Evolutionary conservation across 352 stramenopile species (phyloP).

Genomic region (Globisporangium takayamanum): DNA sequence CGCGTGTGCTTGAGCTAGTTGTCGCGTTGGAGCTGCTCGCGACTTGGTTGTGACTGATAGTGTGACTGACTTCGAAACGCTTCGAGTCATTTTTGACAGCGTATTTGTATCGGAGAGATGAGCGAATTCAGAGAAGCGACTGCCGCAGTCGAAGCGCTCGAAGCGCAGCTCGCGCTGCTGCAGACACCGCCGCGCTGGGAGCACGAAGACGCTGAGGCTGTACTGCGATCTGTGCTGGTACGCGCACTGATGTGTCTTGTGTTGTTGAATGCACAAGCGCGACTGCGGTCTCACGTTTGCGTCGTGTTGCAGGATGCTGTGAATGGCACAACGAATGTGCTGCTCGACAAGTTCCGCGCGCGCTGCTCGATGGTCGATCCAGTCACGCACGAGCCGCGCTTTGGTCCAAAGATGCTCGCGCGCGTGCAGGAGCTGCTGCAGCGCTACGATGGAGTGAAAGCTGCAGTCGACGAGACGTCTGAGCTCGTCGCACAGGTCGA

Average conservation of each 20-base stretch:
- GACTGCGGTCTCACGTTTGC: not conserved
- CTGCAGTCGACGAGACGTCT: constrained; percentile 21
- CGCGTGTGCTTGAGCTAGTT: not conserved
- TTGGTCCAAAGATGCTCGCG: constrained; percentile 68
- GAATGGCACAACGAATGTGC: constrained; percentile 22
- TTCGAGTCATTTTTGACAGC: too few relatives aligned
- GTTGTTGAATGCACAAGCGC: not conserved
- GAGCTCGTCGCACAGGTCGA: constrained; percentile 15
- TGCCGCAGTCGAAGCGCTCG: constrained; percentile 33
- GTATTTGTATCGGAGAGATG: constrained; percentile 19
- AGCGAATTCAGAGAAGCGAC: constrained; percentile 45
- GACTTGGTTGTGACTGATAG: not conserved
- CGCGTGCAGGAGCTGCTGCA: constrained; percentile 52
- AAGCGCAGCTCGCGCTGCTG: constrained; percentile 28
- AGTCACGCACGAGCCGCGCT: constrained; percentile 62
- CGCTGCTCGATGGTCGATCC: constrained; percentile 58
- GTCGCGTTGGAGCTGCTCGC: too few relatives aligned
- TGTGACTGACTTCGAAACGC: not conserved
- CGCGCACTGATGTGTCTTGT: not conserved
- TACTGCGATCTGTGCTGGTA: constrained; percentile 5
- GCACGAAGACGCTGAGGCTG: constrained; percentile 1
- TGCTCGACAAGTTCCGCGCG: constrained; percentile 46
- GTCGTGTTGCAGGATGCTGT: constrained; percentile 17
- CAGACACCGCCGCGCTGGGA: constrained; percentile 5
- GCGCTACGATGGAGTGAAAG: constrained; percentile 39